Evolutionary conservation across 164 flowering plant species (phyloP).

Genomic region (Stephania yunnanensis): DNA sequence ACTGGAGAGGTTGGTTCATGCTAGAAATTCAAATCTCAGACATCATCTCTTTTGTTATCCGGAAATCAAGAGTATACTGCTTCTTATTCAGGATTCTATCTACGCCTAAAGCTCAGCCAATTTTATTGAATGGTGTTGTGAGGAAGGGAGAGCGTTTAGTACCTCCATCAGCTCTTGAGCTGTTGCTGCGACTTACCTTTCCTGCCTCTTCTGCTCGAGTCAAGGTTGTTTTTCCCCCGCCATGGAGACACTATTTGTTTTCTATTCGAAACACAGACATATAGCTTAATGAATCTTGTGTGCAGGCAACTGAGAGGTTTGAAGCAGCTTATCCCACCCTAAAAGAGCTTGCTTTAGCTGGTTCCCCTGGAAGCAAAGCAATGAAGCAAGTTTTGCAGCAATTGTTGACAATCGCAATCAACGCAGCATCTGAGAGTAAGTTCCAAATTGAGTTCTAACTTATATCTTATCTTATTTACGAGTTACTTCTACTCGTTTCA

Average conservation of each 20-base stretch:
- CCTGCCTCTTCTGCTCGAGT: slow-evolving; percentile 65
- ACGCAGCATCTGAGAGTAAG: slow-evolving; percentile 66
- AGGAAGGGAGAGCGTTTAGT: slow-evolving; percentile 86
- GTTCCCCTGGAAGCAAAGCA: slow-evolving; percentile 78
- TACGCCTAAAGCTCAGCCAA: slow-evolving; percentile 65
- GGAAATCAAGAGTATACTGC: slow-evolving; percentile 1
- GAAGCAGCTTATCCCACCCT: slow-evolving; percentile 73
- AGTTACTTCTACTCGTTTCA: not conserved
- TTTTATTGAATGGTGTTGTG: slow-evolving; percentile 72
- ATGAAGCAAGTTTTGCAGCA: slow-evolving; percentile 78
- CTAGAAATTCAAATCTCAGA: not conserved
- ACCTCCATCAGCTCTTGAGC: slow-evolving; percentile 70
- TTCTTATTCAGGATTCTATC: slow-evolving; percentile 54
- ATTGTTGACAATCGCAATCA: slow-evolving; percentile 38
- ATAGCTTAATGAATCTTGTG: not conserved
- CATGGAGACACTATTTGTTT: not conserved
- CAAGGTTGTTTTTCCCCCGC: slow-evolving; percentile 43
- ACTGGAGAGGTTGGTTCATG: slow-evolving; percentile 60
- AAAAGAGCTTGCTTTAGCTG: slow-evolving; percentile 84
- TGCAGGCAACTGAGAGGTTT: slow-evolving; percentile 92
- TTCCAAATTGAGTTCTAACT: not conserved
- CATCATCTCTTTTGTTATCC: not conserved
- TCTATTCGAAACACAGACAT: not conserved
- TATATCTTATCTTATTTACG: too few species aligned
- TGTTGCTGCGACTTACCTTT: slow-evolving; percentile 56